Conservation (phyloP, 164 flowering plant species). For the Vitis labrusca region DNA sequence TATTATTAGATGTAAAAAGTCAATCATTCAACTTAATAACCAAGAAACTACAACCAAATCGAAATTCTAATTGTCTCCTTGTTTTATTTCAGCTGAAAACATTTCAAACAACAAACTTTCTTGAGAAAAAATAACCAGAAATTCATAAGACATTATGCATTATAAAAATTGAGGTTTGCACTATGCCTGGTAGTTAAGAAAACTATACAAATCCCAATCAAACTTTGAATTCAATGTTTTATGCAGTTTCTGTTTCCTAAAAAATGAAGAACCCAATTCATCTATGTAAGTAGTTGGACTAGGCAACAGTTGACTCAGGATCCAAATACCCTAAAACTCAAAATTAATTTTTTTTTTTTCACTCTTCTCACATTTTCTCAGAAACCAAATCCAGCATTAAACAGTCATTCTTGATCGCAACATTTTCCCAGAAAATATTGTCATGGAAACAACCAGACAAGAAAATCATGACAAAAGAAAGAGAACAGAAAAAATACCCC, state of each 20-base stretch:
- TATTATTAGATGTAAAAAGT: background rate
- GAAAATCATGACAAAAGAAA: background rate
- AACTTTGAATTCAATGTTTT: background rate
- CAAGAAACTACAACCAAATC: background rate
- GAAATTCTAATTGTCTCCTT: background rate
- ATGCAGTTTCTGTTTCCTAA: no score
- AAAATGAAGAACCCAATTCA: no score
- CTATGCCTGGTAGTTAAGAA: no score
- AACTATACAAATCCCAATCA: background rate
- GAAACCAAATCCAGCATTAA: background rate
- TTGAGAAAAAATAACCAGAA: background rate
- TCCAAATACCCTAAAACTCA: background rate
- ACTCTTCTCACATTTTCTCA: background rate
- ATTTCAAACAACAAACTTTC: no score
- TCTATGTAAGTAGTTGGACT: no score
- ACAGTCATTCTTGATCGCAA: background rate
- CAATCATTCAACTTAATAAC: background rate
- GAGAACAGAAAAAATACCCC: constrained; percentile 28
- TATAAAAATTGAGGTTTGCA: no score
- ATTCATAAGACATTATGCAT: no score
- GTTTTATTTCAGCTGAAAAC: background rate
- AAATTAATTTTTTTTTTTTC: background rate
- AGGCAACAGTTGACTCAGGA: no score
- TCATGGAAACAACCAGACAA: background rate
- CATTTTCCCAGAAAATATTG: no score